These are phyloP conservation scores for Tricholoma bakamatsutake DNA, from an alignment of 768 basidiomycete species.

Conservation along the genomic window DNA sequence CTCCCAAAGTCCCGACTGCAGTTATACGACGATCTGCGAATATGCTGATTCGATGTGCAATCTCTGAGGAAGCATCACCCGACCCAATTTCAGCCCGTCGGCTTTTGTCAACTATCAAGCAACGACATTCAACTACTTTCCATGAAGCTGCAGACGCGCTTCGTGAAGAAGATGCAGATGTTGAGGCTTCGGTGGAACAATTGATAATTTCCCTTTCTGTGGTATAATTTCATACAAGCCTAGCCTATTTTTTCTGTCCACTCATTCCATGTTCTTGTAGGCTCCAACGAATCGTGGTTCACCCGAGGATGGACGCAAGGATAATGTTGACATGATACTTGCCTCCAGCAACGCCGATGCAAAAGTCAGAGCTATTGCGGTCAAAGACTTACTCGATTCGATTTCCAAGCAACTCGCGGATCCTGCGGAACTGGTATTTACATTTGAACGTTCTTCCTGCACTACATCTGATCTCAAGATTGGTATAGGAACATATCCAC, in stretches of 20 bases:
- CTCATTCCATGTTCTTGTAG: background rate
- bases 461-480: slow-evolving; percentile 1
- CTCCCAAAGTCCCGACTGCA: slow-evolving; percentile 25
- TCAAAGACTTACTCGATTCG: slow-evolving; percentile 44
- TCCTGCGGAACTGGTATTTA: slow-evolving; percentile 37
- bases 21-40: slow-evolving; percentile 27
- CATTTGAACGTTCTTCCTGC: background rate
- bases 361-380: slow-evolving; percentile 51
- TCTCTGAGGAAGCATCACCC: slow-evolving; percentile 20
- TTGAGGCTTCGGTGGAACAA: slow-evolving; percentile 43
- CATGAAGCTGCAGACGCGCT: slow-evolving; percentile 34
- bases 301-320: slow-evolving; percentile 5
- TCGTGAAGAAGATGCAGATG: slow-evolving; percentile 27
- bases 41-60: slow-evolving; percentile 21
- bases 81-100: slow-evolving; percentile 23
- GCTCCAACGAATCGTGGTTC: slow-evolving; percentile 3
- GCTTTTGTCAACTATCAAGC: slow-evolving; percentile 55
- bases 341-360: slow-evolving; percentile 60
- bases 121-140: slow-evolving; percentile 54
- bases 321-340: slow-evolving; percentile 37
- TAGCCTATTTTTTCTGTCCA: background rate
- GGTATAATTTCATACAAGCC: slow-evolving; percentile 26
- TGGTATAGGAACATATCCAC: slow-evolving; percentile 46
- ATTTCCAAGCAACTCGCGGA: slow-evolving; percentile 28
- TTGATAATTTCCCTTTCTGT: slow-evolving; percentile 54